Evolutionary conservation across 208 protist species (phyloP).

Genomic region (Trypanosoma conorhini): DNA sequence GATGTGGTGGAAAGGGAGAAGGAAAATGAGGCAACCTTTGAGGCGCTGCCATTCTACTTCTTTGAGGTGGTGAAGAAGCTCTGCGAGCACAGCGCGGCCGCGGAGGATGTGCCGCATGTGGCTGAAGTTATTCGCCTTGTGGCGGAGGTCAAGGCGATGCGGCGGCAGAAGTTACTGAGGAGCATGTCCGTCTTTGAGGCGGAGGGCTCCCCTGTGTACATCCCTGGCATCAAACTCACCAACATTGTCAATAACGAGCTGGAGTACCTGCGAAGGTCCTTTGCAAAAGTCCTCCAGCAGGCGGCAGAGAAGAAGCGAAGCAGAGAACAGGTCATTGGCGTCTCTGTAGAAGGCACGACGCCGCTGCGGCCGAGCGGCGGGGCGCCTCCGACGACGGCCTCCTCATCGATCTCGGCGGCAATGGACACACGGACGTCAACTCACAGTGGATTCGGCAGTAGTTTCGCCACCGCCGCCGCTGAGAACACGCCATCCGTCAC

Average conservation of each 20-base stretch:
- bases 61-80: constrained; percentile 79
- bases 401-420: not conserved
- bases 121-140: constrained; percentile 79
- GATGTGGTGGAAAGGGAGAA: constrained; percentile 64
- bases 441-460: not conserved
- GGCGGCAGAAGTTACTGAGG: constrained; percentile 78
- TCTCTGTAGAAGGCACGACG: constrained; percentile 18
- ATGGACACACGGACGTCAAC: constrained; percentile 3
- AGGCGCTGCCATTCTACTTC: constrained; percentile 86
- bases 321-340: constrained; percentile 34
- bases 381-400: not conserved
- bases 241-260: constrained; percentile 85
- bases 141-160: constrained; percentile 64
- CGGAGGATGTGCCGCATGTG: constrained; percentile 55
- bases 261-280: constrained; percentile 71
- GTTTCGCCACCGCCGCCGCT: not conserved
- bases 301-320: constrained; percentile 62
- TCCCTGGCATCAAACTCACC: constrained; percentile 85
- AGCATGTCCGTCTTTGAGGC: constrained; percentile 83
- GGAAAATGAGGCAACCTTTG: constrained; percentile 68
- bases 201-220: constrained; percentile 72
- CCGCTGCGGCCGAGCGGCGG: constrained; percentile 19
- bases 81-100: constrained; percentile 32
- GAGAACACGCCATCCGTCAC: constrained; percentile 7
- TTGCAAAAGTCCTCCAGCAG: constrained; percentile 74